Conservation (phyloP, 805 yeast species). For the Candida ovalis region DNA sequence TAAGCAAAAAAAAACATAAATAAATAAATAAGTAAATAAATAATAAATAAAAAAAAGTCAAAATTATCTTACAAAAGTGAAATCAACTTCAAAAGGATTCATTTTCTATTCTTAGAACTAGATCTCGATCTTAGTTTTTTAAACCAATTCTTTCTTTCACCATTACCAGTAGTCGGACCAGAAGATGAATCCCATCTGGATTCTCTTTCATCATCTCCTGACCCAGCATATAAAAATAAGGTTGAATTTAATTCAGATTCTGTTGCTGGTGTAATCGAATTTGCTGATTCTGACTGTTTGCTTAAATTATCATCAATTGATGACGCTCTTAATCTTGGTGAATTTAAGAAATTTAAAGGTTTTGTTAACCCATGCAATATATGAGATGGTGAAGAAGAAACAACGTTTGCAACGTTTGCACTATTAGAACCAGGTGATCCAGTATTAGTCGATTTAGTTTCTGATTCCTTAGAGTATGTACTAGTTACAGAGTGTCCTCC, state of each 20-base stretch:
- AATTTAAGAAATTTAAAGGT: conserved; percentile 12
- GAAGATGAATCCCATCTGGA: conserved; percentile 25
- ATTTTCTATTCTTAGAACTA: conserved; percentile 19
- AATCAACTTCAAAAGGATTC: not conserved
- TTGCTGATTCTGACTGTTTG: not conserved
- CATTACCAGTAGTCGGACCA: conserved; percentile 6
- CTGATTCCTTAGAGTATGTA: not conserved
- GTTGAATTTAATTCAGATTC: not conserved
- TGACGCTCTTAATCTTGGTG: conserved; percentile 14
- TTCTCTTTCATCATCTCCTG: conserved; percentile 26
- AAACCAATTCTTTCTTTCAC: conserved; percentile 38
- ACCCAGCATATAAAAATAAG: not conserved
- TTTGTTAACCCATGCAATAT: conserved; percentile 14
- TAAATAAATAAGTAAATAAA: not conserved
- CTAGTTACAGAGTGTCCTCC: not conserved
- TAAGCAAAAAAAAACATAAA: not conserved
- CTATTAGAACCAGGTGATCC: conserved; percentile 4
- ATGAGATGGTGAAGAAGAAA: conserved; percentile 1
- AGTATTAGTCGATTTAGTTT: not conserved
- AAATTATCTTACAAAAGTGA: not conserved
- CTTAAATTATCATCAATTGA: conserved; percentile 12
- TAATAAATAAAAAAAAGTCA: not conserved
- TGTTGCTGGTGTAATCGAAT: not conserved
- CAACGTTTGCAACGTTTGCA: not conserved
- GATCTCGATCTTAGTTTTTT: conserved; percentile 36